Base-by-base conservation (phyloP, 768 basidiomycete genomes). In the Strobilomyces dryophilus region DNA sequence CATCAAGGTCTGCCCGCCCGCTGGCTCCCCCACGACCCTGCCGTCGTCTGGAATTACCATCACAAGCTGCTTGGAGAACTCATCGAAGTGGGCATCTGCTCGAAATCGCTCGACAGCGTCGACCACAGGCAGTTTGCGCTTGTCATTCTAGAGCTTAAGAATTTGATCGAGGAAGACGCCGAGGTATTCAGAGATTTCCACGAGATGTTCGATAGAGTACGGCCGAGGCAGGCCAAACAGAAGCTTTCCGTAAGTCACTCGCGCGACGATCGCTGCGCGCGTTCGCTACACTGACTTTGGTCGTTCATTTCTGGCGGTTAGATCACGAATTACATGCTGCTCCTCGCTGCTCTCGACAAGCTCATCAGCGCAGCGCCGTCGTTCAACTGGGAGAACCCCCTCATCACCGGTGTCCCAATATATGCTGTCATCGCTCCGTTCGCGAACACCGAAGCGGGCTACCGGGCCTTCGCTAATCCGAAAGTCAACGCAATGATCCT, bases 401-500 rank as follows among this genome's bases (percentile, higher is more conserved):
- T 62, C 32, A 50, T 62, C 15, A 60, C 51, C 44, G 55, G 59
- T n/a, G 61, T 57, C 3, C 61, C 59, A 9, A 60, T 61, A 50
- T 61, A 61, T 34, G 54, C 49, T 3, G 42, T 53, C 11, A 49
- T 61, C 15, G 56, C 53, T 18, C 55, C 53, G n/a, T 61, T 61
- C 43, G 57, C 53, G 43, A 61, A 61, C 46, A 60, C 61, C 20
- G 24, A 20, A 18, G 60, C 60, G 17, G 60, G 60, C 32, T 54
- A 51, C 60, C 47, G 56, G 21, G 63, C 57, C 40, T 59, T 69
- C 40, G 56, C 50, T 14, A 66, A 66, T 27, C 66, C 71, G 3
- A 65, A 66, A 43, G 74, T 83, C 47, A 84, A 84, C 51, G 59
- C 45, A 1, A 61, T 69, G 48, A 64, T 83, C 57, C 77, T 78